phyloP scores from a whole-genome alignment of 352 stramenopile species.

The Globisporangium viniferum region DNA sequence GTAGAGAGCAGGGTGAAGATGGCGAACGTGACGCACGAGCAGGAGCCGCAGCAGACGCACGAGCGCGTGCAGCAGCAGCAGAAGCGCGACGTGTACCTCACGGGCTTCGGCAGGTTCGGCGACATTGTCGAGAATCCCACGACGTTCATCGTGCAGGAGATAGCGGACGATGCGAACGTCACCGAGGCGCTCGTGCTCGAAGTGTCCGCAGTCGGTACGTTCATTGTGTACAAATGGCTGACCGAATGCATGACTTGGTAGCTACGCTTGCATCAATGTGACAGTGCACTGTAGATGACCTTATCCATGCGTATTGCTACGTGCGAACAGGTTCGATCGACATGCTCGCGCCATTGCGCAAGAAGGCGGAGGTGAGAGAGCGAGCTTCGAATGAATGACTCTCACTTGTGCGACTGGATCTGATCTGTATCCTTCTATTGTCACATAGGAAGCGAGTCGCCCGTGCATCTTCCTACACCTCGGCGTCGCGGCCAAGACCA shows the following conservation, averaged over 20 bases:
- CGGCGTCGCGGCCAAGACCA: conserved; percentile 48
- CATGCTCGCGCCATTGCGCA: conserved; percentile 34
- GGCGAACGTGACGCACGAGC: conserved; percentile 20
- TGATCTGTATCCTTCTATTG: no score
- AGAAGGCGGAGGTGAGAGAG: conserved; percentile 30
- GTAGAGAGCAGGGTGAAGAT: not conserved
- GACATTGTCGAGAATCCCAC: conserved; percentile 83
- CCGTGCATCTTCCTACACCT: conserved; percentile 75
- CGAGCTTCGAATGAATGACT: no score
- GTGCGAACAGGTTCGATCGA: conserved; percentile 25
- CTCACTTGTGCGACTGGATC: no score
- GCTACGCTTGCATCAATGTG: no score
- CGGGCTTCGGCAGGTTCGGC: conserved; percentile 83
- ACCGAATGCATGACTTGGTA: no score
- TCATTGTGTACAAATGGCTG: not conserved
- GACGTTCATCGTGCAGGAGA: conserved; percentile 47
- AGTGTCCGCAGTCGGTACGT: conserved; percentile 52
- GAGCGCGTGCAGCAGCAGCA: conserved; percentile 25
- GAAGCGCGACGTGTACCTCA: conserved; percentile 69
- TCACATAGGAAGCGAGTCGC: conserved; percentile 35
- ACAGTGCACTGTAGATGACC: no score
- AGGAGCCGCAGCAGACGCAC: conserved; percentile 27
- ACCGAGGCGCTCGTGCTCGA: conserved; percentile 70
- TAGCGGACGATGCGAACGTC: conserved; percentile 60
- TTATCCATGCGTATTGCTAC: not conserved